These are phyloP conservation scores for Pichia sp. DNA, from an alignment of 1,139 yeast species.

Conservation along the genomic window DNA sequence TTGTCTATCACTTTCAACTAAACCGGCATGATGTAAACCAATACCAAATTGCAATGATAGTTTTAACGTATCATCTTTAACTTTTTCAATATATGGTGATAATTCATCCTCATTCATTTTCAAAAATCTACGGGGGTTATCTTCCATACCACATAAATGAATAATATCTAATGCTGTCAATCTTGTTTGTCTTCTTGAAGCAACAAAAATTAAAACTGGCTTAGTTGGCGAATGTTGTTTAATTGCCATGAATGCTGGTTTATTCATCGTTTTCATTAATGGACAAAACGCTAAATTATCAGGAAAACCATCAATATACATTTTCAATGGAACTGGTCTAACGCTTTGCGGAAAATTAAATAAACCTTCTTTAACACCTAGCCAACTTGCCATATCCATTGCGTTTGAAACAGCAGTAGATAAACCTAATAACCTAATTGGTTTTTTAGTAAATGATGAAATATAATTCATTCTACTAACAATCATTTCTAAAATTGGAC, in stretches of 20 bases:
- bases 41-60: slow-evolving; percentile 90
- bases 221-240: slow-evolving; percentile 90
- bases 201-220: slow-evolving; percentile 92
- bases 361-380: slow-evolving; percentile 82
- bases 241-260: slow-evolving; percentile 95
- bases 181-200: slow-evolving; percentile 95
- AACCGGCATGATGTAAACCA: slow-evolving; percentile 97
- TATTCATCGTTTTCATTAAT: slow-evolving; percentile 95
- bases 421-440: slow-evolving; percentile 82
- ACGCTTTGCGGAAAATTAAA: slow-evolving; percentile 94
- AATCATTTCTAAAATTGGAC: slow-evolving; percentile 97
- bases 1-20: slow-evolving; percentile 83
- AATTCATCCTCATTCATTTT: slow-evolving; percentile 74
- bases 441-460: slow-evolving; percentile 66
- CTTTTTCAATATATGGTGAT: slow-evolving; percentile 52
- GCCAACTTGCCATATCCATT: slow-evolving; percentile 97
- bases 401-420: slow-evolving; percentile 98
- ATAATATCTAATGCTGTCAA: slow-evolving; percentile 90
- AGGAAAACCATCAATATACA: slow-evolving; percentile 97
- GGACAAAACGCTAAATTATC: slow-evolving; percentile 93
- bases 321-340: slow-evolving; percentile 94
- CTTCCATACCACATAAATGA: slow-evolving; percentile 91
- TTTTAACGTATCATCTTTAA: slow-evolving; percentile 83
- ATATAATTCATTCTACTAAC: slow-evolving; percentile 97
- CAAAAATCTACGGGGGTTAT: slow-evolving; percentile 82